phyloP scores from a whole-genome alignment of 768 basidiomycete species.

The Agaricus subrufescens region DNA sequence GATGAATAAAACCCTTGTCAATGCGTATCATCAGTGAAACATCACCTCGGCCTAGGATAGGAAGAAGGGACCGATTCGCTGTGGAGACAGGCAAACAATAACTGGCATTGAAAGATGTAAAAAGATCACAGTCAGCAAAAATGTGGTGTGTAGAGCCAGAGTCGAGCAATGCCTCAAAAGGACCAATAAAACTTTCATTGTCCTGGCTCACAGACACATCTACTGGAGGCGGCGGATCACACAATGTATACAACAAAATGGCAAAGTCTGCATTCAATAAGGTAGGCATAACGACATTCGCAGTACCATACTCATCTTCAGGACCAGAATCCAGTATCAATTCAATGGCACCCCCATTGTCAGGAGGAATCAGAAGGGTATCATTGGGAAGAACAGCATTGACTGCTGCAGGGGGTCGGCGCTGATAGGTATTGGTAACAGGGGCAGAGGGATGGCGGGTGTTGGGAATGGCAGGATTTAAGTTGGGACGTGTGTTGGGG shows the following conservation, averaged over 20 bases:
- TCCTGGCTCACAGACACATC: neutral
- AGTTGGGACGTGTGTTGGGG: too few species aligned
- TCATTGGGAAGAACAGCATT: neutral
- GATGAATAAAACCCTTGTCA: neutral
- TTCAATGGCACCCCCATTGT: neutral
- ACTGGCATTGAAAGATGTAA: slow-evolving; percentile 12
- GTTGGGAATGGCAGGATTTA: too few species aligned
- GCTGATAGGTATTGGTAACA: too few species aligned
- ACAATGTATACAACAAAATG: neutral
- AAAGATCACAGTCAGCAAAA: slow-evolving; percentile 10
- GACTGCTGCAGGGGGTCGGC: too few species aligned
- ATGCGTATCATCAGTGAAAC: slow-evolving; percentile 7
- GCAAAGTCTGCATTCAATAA: neutral
- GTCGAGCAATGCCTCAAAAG: slow-evolving; percentile 14
- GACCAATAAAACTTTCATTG: neutral
- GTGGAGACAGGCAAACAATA: slow-evolving; percentile 12
- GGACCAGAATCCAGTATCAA: neutral
- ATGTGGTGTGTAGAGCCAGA: slow-evolving; percentile 20
- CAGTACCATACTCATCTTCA: neutral
- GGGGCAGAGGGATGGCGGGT: too few species aligned
- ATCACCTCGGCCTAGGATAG: slow-evolving; percentile 9
- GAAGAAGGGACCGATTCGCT: slow-evolving; percentile 16
- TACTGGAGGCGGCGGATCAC: neutral
- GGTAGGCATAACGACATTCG: neutral
- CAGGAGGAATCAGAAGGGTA: too few species aligned